Conservation (phyloP, 2,329 filamentous ascomycete species). For the Hortaea sp. region DNA sequence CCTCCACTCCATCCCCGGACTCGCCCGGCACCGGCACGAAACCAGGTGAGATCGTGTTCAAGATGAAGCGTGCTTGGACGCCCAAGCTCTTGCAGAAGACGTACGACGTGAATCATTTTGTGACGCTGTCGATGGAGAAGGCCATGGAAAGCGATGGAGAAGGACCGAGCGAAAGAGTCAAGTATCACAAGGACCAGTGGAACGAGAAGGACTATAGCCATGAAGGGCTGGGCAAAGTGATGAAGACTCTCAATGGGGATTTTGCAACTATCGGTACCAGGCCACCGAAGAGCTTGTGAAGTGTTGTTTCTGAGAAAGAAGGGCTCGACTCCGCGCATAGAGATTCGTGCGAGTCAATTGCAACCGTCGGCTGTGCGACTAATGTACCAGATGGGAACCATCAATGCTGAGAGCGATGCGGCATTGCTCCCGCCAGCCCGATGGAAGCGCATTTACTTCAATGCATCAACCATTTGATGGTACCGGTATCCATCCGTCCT, state of each 20-base stretch:
- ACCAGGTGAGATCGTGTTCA: conserved; percentile 35
- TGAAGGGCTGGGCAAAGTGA: conserved; percentile 35
- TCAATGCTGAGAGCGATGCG: too few species aligned
- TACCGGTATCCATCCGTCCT: too few species aligned
- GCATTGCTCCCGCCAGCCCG: too few species aligned
- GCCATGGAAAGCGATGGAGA: conserved; percentile 9
- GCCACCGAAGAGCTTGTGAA: conserved; percentile 25
- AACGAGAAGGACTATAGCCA: conserved; percentile 41
- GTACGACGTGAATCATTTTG: conserved; percentile 32
- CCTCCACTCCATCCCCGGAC: neutral
- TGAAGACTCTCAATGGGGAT: conserved; percentile 42
- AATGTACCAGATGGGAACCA: too few species aligned
- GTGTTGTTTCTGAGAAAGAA: neutral
- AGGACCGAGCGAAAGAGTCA: conserved; percentile 30
- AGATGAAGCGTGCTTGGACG: conserved; percentile 40
- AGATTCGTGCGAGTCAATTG: too few species aligned
- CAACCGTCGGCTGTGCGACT: too few species aligned
- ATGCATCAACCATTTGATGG: too few species aligned
- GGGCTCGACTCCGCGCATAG: neutral
- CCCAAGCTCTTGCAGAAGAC: conserved; percentile 28
- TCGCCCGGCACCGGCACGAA: conserved; percentile 12
- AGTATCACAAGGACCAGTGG: conserved; percentile 43
- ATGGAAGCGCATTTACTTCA: too few species aligned
- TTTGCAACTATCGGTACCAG: conserved; percentile 35
- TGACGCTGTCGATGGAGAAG: conserved; percentile 28